Base-by-base conservation (phyloP, 306 rosid species). In the Cicer yamashitae region DNA sequence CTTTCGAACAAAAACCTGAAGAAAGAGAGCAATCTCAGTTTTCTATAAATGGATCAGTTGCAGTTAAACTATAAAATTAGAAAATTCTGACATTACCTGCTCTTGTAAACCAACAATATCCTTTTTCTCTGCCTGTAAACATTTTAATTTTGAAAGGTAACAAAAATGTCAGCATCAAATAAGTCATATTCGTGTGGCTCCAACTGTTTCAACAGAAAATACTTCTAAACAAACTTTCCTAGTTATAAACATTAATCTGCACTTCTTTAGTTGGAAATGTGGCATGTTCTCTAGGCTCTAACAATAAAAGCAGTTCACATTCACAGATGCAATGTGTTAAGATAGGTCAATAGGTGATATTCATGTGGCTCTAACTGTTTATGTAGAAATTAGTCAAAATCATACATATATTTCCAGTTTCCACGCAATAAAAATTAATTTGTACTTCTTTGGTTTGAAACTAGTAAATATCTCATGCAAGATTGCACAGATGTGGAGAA, bases 1-100 rank as follows among this genome's bases (percentile, higher is more conserved):
- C 63, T 94, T 94, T 74, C 96, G 85, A 22, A 94, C 89, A 67
- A 91, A 89, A 75, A 87, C 92, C 97, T 93, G 92, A 74, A 89
- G 73, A 89, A 79, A 81, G 60, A 73, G 62, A 79, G 47, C 64
- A 67, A 45, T 13, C 69, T 81, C 77, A 87, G 78, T 63, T 72
- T 72, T 75, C 22, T 50, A 38, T 34, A 47, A 25, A 37, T 53
- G 12, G 18, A 62, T 10, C 41, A 17, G 54, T 13, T n/a, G 58
- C 46, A 10, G 52, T 50, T 30, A 68, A 41, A 60, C 13, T 37
- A n/a, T 7, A 61, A 17, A 18, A 47, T 15, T 68, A 50, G 50
- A 50, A 71, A 71, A 11, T 40, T 13, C 15, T 12, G 60, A 44
- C 50, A 73, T 67, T 69, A 76, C 98, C 93, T 89, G 98, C 79